Evolutionary conservation across 345 rosid genomes (phyloP).

Genomic region (Barbarea vulgaris): DNA sequence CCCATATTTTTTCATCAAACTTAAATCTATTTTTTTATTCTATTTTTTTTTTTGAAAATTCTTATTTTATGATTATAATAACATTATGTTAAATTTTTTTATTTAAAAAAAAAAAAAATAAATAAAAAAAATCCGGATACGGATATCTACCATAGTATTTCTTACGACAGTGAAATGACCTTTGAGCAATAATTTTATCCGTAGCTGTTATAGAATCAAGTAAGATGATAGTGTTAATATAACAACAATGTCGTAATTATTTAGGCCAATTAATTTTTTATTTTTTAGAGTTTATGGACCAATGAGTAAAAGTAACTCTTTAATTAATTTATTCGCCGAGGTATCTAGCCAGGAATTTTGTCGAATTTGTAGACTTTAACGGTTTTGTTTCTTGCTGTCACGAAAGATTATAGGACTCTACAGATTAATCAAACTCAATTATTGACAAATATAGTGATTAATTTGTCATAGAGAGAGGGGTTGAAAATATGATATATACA

Average conservation of each 20-base stretch:
- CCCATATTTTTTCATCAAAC: no score
- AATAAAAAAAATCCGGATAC: no score
- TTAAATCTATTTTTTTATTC: no score
- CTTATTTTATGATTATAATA: no score
- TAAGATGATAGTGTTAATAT: constrained; percentile 20
- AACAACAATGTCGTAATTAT: constrained; percentile 23
- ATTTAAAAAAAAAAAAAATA: no score
- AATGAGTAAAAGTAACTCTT: constrained; percentile 1
- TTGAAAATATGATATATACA: neutral
- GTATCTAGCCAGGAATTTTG: constrained; percentile 21
- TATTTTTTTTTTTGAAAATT: no score
- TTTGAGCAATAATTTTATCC: constrained; percentile 32
- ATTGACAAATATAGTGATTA: neutral
- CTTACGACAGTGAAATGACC: constrained; percentile 34
- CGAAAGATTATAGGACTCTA: constrained; percentile 16
- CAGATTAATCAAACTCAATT: neutral
- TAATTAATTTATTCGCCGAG: constrained; percentile 3
- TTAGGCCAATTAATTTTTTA: constrained; percentile 9
- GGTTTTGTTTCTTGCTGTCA: constrained; percentile 16
- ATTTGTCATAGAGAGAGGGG: neutral
- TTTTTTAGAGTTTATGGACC: neutral
- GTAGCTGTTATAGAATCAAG: constrained; percentile 35
- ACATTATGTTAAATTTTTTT: no score
- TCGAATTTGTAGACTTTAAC: constrained; percentile 1
- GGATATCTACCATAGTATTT: no score